Evolutionary conservation across 2,329 filamentous ascomycete species (phyloP).

Genomic region (Coleophoma cylindrospora): DNA sequence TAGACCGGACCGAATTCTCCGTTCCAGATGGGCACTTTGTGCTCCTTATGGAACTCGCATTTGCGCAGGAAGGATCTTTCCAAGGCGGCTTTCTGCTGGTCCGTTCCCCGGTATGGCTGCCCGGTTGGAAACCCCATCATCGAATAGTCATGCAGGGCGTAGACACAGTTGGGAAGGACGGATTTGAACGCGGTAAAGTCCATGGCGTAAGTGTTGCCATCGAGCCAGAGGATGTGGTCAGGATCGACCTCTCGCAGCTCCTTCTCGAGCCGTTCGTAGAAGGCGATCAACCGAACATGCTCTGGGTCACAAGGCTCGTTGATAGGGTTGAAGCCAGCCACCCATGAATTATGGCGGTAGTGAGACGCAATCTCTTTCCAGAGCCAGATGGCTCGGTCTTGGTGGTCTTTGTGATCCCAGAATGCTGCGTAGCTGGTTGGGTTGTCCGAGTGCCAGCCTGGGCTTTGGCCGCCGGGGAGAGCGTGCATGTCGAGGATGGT

Average conservation of each 20-base stretch:
- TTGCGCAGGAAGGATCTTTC: conserved; percentile 39
- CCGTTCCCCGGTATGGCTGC: conserved; percentile 31
- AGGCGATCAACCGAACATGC: conserved; percentile 36
- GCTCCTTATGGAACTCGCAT: conserved; percentile 36
- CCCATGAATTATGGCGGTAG: conserved; percentile 37
- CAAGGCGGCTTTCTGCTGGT: conserved; percentile 33
- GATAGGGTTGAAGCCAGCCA: conserved; percentile 45
- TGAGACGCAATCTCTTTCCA: conserved; percentile 40
- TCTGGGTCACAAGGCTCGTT: conserved; percentile 44
- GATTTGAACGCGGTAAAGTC: conserved; percentile 36
- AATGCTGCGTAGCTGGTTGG: conserved; percentile 38
- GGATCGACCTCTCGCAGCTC: conserved; percentile 40
- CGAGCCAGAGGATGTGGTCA: conserved; percentile 37
- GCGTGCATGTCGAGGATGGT: conserved; percentile 45
- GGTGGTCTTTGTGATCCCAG: conserved; percentile 44
- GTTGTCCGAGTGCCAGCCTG: conserved; percentile 45
- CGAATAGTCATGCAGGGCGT: conserved; percentile 37
- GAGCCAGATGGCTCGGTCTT: conserved; percentile 42
- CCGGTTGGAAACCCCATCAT: conserved; percentile 36
- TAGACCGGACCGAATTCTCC: conserved; percentile 43
- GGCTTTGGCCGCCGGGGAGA: conserved; percentile 41
- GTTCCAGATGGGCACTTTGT: conserved; percentile 42
- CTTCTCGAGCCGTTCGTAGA: conserved; percentile 39
- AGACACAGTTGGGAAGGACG: conserved; percentile 38
- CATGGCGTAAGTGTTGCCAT: conserved; percentile 40